phyloP scores from a whole-genome alignment of 176 grass and related monocot species.

The Musa beccarii region DNA sequence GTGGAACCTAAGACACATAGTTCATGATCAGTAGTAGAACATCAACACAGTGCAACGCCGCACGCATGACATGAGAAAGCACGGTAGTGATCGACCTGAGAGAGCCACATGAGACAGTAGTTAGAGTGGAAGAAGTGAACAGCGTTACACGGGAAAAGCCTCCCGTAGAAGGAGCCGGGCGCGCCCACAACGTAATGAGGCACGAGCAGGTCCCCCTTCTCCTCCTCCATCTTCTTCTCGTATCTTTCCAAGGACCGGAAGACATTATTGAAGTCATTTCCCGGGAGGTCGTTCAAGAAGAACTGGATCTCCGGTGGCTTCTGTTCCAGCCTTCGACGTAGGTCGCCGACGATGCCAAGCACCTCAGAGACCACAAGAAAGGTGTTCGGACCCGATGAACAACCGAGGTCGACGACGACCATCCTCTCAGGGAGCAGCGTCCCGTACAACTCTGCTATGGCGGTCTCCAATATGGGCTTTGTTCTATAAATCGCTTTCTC shows the following conservation, averaged over 20 bases:
- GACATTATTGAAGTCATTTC: conserved; percentile 55
- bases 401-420: conserved; percentile 39
- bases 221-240: conserved; percentile 3
- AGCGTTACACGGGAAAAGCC: conserved; percentile 33
- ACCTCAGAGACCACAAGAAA: conserved; percentile 24
- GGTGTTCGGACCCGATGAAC: conserved; percentile 36
- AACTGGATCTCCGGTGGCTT: conserved; percentile 36
- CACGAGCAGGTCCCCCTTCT: not conserved
- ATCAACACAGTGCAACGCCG: not conserved
- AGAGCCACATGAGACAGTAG: conserved; percentile 51
- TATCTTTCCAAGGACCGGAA: conserved; percentile 22
- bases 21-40: not conserved
- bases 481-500: conserved; percentile 27
- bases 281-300: conserved; percentile 53
- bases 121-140: conserved; percentile 71
- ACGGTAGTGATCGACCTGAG: conserved; percentile 31
- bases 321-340: not conserved
- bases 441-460: conserved; percentile 11
- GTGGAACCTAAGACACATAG: not conserved
- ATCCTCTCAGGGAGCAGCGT: conserved; percentile 14
- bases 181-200: conserved; percentile 41
- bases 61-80: too few species aligned
- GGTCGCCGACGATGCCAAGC: not conserved
- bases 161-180: conserved; percentile 53
- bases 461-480: conserved; percentile 17